Conservation (phyloP, 345 rosid genomes). For the Acer negundo region DNA sequence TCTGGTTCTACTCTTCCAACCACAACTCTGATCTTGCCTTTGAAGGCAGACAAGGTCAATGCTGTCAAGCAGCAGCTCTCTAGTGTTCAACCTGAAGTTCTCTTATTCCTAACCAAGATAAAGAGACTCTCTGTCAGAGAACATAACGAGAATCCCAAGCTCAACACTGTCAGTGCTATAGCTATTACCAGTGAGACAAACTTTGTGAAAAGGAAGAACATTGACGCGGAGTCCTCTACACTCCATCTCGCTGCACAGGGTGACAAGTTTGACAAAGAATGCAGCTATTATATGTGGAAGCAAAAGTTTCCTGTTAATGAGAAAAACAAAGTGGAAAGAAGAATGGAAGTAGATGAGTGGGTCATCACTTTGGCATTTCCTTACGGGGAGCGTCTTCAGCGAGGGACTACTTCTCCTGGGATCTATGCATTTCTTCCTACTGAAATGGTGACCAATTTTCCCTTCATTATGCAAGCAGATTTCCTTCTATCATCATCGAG, state of each 20-base stretch:
- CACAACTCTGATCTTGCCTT: conserved; percentile 59
- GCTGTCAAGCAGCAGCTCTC: conserved; percentile 76
- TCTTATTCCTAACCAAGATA: conserved; percentile 59
- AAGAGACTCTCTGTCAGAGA: conserved; percentile 68
- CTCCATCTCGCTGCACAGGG: conserved; percentile 51
- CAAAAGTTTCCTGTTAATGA: conserved; percentile 63
- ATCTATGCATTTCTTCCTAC: conserved; percentile 81
- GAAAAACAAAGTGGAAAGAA: conserved; percentile 57
- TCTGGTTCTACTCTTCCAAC: conserved; percentile 49
- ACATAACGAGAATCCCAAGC: conserved; percentile 42
- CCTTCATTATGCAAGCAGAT: conserved; percentile 73
- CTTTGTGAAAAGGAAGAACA: conserved; percentile 56
- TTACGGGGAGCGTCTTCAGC: conserved; percentile 47
- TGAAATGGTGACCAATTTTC: conserved; percentile 67
- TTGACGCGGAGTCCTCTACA: conserved; percentile 70
- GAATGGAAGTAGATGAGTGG: conserved; percentile 70
- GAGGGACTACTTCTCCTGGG: conserved; percentile 56
- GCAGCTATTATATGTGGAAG: conserved; percentile 71
- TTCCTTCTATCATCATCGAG: conserved; percentile 71
- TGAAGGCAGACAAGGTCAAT: conserved; percentile 61
- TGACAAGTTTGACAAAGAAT: conserved; percentile 29
- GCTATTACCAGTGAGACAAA: conserved; percentile 59
- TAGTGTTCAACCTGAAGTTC: conserved; percentile 66
- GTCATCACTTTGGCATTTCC: conserved; percentile 79
- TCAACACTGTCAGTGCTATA: conserved; percentile 46